Evolutionary conservation across 1,139 yeast species (phyloP).

Genomic region (Spencermartinsiella ligniputridi): DNA sequence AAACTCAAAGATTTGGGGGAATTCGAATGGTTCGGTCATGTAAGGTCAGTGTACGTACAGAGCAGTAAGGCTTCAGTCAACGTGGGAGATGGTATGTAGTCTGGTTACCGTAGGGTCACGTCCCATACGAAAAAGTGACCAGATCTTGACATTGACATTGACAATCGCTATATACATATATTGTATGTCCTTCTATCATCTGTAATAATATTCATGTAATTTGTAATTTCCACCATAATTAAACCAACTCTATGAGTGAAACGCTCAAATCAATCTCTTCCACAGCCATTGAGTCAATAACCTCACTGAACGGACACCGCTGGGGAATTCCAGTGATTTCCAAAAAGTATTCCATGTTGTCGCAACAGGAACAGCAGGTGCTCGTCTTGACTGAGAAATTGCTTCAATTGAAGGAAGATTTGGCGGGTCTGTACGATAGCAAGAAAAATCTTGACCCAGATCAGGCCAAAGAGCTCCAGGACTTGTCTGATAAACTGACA

Average conservation of each 20-base stretch:
- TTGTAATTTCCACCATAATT: too few species aligned
- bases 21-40: conserved; percentile 24
- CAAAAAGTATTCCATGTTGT: conserved; percentile 10
- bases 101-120: too few species aligned
- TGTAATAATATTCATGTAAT: too few species aligned
- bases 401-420: conserved; percentile 2
- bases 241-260: too few species aligned
- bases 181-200: too few species aligned
- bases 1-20: conserved; percentile 75
- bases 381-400: conserved; percentile 12
- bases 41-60: not conserved
- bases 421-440: conserved; percentile 4
- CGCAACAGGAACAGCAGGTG: conserved; percentile 16
- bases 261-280: too few species aligned
- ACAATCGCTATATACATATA: too few species aligned
- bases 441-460: not conserved
- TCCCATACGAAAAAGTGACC: too few species aligned
- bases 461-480: not conserved
- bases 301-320: conserved; percentile 12
- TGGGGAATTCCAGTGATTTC: conserved; percentile 20
- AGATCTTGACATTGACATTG: too few species aligned
- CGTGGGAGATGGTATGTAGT: too few species aligned
- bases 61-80: too few species aligned
- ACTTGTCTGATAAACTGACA: conserved; percentile 6
- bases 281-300: conserved; percentile 4